Conservation (phyloP, 2,329 filamentous ascomycete genomes). For the Phaeomoniella chlamydospora region DNA sequence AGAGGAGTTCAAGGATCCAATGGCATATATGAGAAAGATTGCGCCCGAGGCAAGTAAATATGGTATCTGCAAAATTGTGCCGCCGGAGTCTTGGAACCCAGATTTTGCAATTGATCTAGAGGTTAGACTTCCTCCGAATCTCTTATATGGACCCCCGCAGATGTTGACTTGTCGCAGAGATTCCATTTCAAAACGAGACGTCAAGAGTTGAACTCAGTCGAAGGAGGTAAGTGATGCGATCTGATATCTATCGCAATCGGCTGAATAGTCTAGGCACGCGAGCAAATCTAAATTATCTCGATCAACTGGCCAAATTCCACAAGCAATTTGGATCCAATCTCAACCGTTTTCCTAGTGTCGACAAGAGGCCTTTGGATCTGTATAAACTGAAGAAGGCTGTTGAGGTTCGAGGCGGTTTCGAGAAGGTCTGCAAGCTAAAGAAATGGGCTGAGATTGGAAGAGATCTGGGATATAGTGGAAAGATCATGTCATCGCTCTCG, state of each 20-base stretch:
- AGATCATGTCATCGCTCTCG: slow-evolving; percentile 98
- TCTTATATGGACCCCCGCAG: too few relatives aligned
- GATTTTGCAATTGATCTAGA: slow-evolving; percentile 94
- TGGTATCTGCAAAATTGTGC: slow-evolving; percentile 91
- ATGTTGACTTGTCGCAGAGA: too few relatives aligned
- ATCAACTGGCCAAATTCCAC: slow-evolving; percentile 90
- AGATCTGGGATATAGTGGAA: slow-evolving; percentile 93
- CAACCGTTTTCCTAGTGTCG: slow-evolving; percentile 87
- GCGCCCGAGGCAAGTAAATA: slow-evolving; percentile 71
- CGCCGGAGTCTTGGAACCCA: slow-evolving; percentile 86
- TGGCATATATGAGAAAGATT: slow-evolving; percentile 89
- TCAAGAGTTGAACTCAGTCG: slow-evolving; percentile 92
- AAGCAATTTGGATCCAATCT: slow-evolving; percentile 91
- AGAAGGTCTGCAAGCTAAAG: slow-evolving; percentile 91
- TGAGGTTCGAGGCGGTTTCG: slow-evolving; percentile 85
- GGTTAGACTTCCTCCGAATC: slow-evolving; percentile 42
- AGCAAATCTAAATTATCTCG: slow-evolving; percentile 89
- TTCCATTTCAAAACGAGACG: slow-evolving; percentile 95
- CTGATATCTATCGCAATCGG: not conserved
- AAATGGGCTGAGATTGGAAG: slow-evolving; percentile 98
- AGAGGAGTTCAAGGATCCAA: slow-evolving; percentile 88
- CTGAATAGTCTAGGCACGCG: slow-evolving; percentile 57
- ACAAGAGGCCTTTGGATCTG: slow-evolving; percentile 90
- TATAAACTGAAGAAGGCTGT: slow-evolving; percentile 96
- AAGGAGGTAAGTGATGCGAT: slow-evolving; percentile 61